Base-by-base conservation (phyloP, 164 flowering plant species). In the Sedum album region DNA sequence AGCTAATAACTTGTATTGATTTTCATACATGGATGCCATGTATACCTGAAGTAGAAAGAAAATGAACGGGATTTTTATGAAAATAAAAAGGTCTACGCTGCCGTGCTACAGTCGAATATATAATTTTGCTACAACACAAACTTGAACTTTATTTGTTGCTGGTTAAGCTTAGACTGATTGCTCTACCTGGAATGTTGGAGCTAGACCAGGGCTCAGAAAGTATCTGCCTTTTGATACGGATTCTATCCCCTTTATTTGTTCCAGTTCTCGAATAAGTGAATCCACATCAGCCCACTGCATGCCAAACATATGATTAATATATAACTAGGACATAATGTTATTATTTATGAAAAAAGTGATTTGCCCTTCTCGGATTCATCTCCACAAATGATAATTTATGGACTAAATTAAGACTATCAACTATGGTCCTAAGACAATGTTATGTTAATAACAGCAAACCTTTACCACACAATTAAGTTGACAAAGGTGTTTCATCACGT, bases 221-320 rank as follows among this genome's bases (percentile, higher is more conserved):
- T 87, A 91, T 17, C 95, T 83, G 65, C 98, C 98, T 82, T 87
- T 91, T 23, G 92, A 81, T 35, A 91, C 96, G 41, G 82, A 75
- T 38, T 84, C 79, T 63, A 94, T 77, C 11, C 96, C 93, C 46
- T 86, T 78, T 55, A 84, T 83, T 67, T 80, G 77, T 77, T 85
- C 73, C 76, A 94, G 67, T 73, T 91, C 97, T 78, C 82, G 81
- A 42, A 94, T 76, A 53, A 94, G 96, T 14, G 89, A 81, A 68
- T 94, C 95, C 67, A 94, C 95, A 66, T 88, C 97, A 71, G 79
- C 69, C 98, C 98, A 94, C 98, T 91, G 84, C 68, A 66, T 8
- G 66, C 28, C 70, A 72, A 74, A 39, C 68, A 46, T 31, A 49
- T 20, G 42, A 66, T 11, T 14, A 76, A 69, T 57, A 9, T 49